Evolutionary conservation across 768 basidiomycete species (phyloP), one percentile per base, ranked within the genome.

Genomic region (Mycena latifolia): DNA sequence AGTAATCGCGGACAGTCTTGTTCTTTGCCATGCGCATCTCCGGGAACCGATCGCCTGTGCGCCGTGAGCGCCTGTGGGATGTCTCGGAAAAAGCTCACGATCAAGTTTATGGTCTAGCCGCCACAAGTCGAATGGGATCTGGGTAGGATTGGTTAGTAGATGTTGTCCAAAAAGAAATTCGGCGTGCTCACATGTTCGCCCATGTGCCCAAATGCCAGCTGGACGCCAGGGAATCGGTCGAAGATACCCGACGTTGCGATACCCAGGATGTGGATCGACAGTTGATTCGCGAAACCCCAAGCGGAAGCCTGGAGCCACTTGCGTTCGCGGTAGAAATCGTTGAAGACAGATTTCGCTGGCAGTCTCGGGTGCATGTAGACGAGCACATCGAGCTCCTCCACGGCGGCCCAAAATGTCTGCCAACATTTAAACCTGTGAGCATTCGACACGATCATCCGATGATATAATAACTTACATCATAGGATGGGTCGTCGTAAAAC

Each of bases 41-140:
- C 1, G 70, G 70, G 29, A 68, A 71, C 29, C 70, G 66, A 11
- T 67, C 67, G 55, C 70, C 69, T 70, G 53, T 7, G 15, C 8
- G 27, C n/a, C 0, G 35, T 47, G n/a, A 52, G 27, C 3, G 18
- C 7, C 15, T 7, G 28, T 5, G 10, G n/a, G 28, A 56, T 12
- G 0, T 7, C 18, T 12, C 11, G 4, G 18, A 25, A 22, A 18
- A 39, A 28, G 45, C 64, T 18, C 33, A 70, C 69, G 66, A 33
- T 71, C 67, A 15, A 71, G 64, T 54, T 71, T 71, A 28, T 71
- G 70, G 50, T 71, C 70, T 3, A 71, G 57, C 25, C 70, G 56
- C 70, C 70, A 71, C 37, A 71, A 25, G 39, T 71, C 70, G 33
- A 66, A 66, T n/a, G 67, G 64, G n/a, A 71, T 71, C 69, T 69